Evolutionary conservation across 495 filamentous ascomycete genomes (phyloP).

Genomic region (Tuber magnatum): DNA sequence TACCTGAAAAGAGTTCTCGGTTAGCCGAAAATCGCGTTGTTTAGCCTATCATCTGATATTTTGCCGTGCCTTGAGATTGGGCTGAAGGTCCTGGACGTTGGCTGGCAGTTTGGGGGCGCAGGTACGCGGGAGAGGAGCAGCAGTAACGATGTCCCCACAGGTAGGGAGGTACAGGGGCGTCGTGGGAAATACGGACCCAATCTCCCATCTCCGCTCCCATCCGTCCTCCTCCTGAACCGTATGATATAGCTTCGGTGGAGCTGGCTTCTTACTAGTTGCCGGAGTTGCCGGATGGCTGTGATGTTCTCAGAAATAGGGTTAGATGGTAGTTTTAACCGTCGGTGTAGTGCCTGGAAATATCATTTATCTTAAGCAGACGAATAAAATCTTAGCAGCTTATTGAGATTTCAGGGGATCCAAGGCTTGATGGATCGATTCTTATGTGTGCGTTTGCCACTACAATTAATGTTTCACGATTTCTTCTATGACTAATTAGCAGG

Average conservation of each 20-base stretch:
- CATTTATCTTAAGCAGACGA: slow-evolving; percentile 56
- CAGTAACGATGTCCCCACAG: neutral
- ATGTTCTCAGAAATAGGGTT: slow-evolving; percentile 55
- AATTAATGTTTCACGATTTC: slow-evolving; percentile 5
- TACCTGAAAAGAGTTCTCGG: no score
- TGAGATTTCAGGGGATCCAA: slow-evolving; percentile 55
- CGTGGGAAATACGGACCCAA: slow-evolving; percentile 51
- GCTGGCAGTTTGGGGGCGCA: neutral
- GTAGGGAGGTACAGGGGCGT: neutral
- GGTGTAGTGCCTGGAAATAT: slow-evolving; percentile 65
- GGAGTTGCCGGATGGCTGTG: slow-evolving; percentile 51
- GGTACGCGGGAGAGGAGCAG: neutral
- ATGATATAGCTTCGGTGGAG: slow-evolving; percentile 67
- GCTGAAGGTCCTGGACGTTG: neutral
- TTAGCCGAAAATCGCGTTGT: no score
- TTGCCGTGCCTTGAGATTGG: no score
- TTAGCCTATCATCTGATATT: neutral
- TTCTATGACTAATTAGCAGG: slow-evolving; percentile 39
- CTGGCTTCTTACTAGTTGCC: slow-evolving; percentile 57
- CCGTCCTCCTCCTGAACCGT: slow-evolving; percentile 51
- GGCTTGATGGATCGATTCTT: slow-evolving; percentile 64
- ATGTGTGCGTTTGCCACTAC: slow-evolving; percentile 48
- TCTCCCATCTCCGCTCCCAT: slow-evolving; percentile 52
- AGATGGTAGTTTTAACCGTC: slow-evolving; percentile 47
- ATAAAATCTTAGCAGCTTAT: slow-evolving; percentile 65